A percentile compares a stretch with the other conserved stretches of the same genome.
These are phyloP conservation scores for Delonix regia DNA, from an alignment of 306 rosid genomes.

Conservation along the genomic window DNA sequence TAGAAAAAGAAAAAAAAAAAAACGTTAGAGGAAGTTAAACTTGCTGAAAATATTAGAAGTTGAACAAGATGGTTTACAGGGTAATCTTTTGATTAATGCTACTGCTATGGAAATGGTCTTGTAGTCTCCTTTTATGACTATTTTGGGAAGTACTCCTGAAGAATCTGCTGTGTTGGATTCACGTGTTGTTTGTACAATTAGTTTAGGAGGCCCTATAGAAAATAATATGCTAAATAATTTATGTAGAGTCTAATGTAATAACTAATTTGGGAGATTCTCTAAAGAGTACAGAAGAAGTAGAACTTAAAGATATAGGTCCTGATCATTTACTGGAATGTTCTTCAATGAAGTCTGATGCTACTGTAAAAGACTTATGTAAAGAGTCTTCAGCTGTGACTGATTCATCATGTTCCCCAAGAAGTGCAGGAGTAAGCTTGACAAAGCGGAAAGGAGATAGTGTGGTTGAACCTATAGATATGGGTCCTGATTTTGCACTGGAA, in stretches of 20 bases:
- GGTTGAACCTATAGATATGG: slow-evolving; percentile 12
- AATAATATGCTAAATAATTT: slow-evolving; percentile 18
- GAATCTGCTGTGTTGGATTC: slow-evolving; percentile 23
- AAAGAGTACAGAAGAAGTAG: slow-evolving; percentile 11
- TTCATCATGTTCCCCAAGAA: neutral
- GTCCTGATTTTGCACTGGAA: neutral
- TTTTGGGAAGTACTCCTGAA: slow-evolving; percentile 1
- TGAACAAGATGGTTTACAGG: neutral
- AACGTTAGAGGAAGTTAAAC: neutral
- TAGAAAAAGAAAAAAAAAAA: neutral
- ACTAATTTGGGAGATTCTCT: slow-evolving; percentile 25
- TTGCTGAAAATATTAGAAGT: neutral
- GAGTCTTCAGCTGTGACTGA: slow-evolving; percentile 11
- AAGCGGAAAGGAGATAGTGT: neutral
- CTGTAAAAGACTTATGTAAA: neutral
- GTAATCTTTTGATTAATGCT: slow-evolving; percentile 24
- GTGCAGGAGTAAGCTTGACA: neutral
- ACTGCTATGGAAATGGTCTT: slow-evolving; percentile 14
- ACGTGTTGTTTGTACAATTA: neutral
- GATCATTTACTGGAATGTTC: neutral
- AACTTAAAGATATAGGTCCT: slow-evolving; percentile 3
- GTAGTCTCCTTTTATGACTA: neutral
- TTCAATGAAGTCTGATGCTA: neutral
- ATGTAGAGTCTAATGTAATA: slow-evolving; percentile 2
- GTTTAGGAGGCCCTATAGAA: neutral